Evolutionary conservation across 1,284 basidiomycete species (phyloP).

Genomic region (Trichosporon sp.): DNA sequence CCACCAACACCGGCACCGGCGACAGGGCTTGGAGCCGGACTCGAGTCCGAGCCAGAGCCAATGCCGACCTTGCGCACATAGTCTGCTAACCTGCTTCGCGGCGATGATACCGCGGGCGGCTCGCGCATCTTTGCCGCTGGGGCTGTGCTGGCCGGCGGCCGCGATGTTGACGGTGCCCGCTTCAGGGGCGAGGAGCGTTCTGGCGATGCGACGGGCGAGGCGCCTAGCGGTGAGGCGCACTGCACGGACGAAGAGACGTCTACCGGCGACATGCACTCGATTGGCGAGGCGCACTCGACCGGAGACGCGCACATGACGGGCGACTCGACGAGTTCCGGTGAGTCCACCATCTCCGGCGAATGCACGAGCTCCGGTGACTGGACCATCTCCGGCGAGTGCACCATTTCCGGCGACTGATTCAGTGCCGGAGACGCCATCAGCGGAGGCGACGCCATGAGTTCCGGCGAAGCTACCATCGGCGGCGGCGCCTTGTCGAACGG

Average conservation of each 20-base stretch:
- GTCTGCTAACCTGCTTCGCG: not conserved
- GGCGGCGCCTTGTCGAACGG: conserved; percentile 3
- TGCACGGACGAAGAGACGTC: no score
- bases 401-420: not conserved
- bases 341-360: conserved; percentile 5
- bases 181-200: not conserved
- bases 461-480: not conserved
- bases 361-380: conserved; percentile 7
- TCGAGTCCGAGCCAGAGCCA: not conserved
- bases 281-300: not conserved
- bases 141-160: not conserved
- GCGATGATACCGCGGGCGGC: not conserved
- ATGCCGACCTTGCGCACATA: not conserved
- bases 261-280: not conserved
- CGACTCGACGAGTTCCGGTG: conserved; percentile 7
- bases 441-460: not conserved
- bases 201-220: not conserved
- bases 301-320: conserved; percentile 4
- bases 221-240: not conserved
- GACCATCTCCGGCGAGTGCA: not conserved
- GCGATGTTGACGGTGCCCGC: not conserved
- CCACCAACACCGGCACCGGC: no score
- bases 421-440: conserved; percentile 2
- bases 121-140: not conserved
- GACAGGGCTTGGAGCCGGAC: no score